These are phyloP conservation scores for Citropsis articulata DNA, from an alignment of 345 rosid genomes.

Conservation along the genomic window DNA sequence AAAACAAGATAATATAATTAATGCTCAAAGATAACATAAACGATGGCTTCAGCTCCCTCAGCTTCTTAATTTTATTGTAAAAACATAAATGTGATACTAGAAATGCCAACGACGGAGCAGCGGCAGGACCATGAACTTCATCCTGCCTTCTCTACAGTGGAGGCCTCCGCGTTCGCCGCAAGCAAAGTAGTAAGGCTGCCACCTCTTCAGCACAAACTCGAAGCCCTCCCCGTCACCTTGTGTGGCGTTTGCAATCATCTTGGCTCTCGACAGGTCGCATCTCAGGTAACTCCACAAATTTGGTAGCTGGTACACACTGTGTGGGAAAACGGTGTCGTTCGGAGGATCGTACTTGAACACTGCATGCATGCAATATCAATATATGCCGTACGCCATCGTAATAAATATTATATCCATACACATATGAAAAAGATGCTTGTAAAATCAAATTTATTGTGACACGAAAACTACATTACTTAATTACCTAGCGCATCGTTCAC, in stretches of 20 bases:
- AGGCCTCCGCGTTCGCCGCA: conserved; percentile 59
- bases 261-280: conserved; percentile 49
- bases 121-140: conserved; percentile 66
- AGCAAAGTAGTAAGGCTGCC: conserved; percentile 60
- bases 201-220: conserved; percentile 39
- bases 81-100: neutral
- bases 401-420: too few species aligned
- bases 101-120: conserved; percentile 25
- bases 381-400: too few species aligned
- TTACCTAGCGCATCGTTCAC: conserved; percentile 65
- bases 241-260: conserved; percentile 43
- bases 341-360: conserved; percentile 70
- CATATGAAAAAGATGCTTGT: too few species aligned
- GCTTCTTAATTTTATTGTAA: too few species aligned
- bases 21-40: too few species aligned
- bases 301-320: conserved; percentile 62
- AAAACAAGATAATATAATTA: too few species aligned
- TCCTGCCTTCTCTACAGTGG: conserved; percentile 62
- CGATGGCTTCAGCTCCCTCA: too few species aligned
- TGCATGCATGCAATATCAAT: conserved; percentile 22
- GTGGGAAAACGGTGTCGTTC: conserved; percentile 40
- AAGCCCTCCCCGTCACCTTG: conserved; percentile 66
- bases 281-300: conserved; percentile 41
- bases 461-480: neutral
- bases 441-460: neutral